phyloP scores from a whole-genome alignment of 345 rosid species.

The Fremontodendron californicum region DNA sequence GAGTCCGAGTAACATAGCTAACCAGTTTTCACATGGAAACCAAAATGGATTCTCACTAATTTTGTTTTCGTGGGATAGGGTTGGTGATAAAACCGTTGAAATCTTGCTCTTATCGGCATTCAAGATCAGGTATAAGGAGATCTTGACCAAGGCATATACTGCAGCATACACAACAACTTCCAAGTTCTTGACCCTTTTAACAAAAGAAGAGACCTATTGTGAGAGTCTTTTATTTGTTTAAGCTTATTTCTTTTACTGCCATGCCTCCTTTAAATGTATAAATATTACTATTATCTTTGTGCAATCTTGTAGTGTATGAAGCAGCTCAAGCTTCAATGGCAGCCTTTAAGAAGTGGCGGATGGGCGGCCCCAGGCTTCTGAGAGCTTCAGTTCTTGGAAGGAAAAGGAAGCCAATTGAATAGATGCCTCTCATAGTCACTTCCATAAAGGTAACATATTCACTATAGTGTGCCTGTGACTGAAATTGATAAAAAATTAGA shows the following conservation, averaged over 20 bases:
- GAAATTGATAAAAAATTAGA: not conserved
- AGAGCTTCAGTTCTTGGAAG: constrained; percentile 86
- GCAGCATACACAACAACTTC: constrained; percentile 54
- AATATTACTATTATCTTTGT: not conserved
- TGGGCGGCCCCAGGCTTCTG: constrained; percentile 80
- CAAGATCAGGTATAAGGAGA: constrained; percentile 68
- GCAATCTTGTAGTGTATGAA: constrained; percentile 52
- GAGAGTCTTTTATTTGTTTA: constrained; percentile 26
- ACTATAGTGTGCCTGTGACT: not conserved
- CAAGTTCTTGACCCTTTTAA: constrained; percentile 48
- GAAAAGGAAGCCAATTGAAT: constrained; percentile 57
- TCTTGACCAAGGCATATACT: constrained; percentile 73
- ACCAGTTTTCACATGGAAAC: not conserved
- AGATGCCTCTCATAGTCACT: constrained; percentile 1
- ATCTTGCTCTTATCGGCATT: constrained; percentile 67
- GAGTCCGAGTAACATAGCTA: not conserved
- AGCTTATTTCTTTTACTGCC: constrained; percentile 2
- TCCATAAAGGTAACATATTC: not conserved
- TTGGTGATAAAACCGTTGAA: constrained; percentile 67
- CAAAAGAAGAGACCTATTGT: constrained; percentile 72
- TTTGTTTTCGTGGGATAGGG: constrained; percentile 29
- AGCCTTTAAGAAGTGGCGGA: constrained; percentile 76
- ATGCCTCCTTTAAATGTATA: not conserved
- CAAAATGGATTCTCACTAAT: not conserved
- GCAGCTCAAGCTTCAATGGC: constrained; percentile 76